Base-by-base conservation (phyloP, 2,329 filamentous ascomycete species). In the Neofusicoccum sp. region DNA sequence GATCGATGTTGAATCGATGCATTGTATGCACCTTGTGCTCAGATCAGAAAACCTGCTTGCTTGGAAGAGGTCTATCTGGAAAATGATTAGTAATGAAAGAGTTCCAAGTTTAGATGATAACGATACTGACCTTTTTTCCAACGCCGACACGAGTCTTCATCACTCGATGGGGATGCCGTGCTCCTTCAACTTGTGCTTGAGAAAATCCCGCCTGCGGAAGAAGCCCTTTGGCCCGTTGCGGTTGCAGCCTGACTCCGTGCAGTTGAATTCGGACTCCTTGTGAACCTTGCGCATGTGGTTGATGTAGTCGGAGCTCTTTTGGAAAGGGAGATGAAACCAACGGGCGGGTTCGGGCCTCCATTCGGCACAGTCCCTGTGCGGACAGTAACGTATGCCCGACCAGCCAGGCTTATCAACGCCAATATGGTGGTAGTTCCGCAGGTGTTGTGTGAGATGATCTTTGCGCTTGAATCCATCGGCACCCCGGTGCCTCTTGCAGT, bases 381-480 rank as follows among this genome's bases (percentile, higher is more conserved):
- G 67, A 56, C 73, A 76, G 7, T 56, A 65, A 45, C 22, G 0
- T 48, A 1, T n/a, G n/a, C n/a, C n/a, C n/a, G n/a, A n/a, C n/a
- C n/a, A n/a, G n/a, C n/a, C n/a, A n/a, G n/a, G n/a, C n/a, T n/a
- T n/a, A 69, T 69, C 66, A 0, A 49, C 49, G 1, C 74, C 70
- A 12, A 74, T 71, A 41, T 75, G 71, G 65, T 79, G 77, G 50
- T 77, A 78, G 0, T 71, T 71, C 1, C 66, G 67, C 16, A 78
- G 65, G 61, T 79, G 78, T 33, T 79, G 77, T 3, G 66, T 64
- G 0, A 79, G 66, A 59, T 80, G 77, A 54, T 79, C 77, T 5
- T 65, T 69, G n/a, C 77, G 72, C 31, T 67, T 71, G 61, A 80
- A 79, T 1, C 72, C 73, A 5, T 73, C 59, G 2, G 66, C 64